Conservation (phyloP, 1,284 basidiomycete genomes). For the Sphagnurus paluster region DNA sequence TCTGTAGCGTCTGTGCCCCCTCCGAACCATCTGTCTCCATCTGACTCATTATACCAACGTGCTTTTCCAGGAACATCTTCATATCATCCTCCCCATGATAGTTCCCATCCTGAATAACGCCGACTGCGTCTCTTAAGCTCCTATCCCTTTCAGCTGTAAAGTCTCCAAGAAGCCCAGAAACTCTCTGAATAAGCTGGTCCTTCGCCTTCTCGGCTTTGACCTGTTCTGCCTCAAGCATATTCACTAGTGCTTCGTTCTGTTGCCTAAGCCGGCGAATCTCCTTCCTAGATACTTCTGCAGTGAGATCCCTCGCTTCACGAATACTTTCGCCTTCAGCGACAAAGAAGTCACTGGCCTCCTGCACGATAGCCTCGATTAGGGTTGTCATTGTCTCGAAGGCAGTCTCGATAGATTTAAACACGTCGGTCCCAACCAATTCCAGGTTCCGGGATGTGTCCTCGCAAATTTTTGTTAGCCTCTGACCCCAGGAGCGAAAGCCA, state of each 20-base stretch:
- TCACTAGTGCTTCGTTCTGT: conserved; percentile 71
- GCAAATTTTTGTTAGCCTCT: conserved; percentile 48
- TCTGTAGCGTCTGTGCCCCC: conserved; percentile 43
- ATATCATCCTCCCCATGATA: conserved; percentile 52
- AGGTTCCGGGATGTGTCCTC: conserved; percentile 48
- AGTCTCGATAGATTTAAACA: conserved; percentile 54
- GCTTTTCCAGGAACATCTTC: conserved; percentile 45
- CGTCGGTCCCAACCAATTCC: conserved; percentile 40
- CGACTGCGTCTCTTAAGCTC: conserved; percentile 63
- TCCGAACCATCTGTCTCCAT: conserved; percentile 41
- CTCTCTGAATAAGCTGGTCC: conserved; percentile 69
- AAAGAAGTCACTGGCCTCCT: conserved; percentile 59
- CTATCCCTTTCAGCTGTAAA: conserved; percentile 72
- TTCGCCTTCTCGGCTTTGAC: conserved; percentile 64
- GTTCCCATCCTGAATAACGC: conserved; percentile 57
- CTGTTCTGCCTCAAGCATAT: conserved; percentile 68
- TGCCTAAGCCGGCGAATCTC: conserved; percentile 69
- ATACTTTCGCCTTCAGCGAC: conserved; percentile 54
- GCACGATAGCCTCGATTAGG: conserved; percentile 61
- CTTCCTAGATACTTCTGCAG: conserved; percentile 49
- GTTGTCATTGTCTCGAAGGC: conserved; percentile 50
- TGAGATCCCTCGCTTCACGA: conserved; percentile 49
- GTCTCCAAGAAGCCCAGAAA: conserved; percentile 70
- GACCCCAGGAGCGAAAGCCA: conserved; percentile 56
- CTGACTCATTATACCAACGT: conserved; percentile 45